Base-by-base conservation (phyloP, 2,329 filamentous ascomycete genomes). In the Colletotrichum filicis region DNA sequence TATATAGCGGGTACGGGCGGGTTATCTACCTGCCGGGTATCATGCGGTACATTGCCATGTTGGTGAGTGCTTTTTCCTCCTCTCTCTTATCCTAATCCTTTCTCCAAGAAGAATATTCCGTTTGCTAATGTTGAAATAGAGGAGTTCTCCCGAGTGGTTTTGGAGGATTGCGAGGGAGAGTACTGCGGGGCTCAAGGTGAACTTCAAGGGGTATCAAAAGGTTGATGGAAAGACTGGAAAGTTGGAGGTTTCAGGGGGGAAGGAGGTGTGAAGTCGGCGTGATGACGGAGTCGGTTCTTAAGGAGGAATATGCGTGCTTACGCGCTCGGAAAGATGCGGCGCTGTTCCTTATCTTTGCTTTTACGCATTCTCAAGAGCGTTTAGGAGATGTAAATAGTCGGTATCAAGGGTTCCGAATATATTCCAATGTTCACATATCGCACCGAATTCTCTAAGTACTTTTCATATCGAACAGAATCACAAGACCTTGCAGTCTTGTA, bases 21-120 rank as follows among this genome's bases (percentile, higher is more conserved):
- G 79, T 74, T 0, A 78, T 81, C 2, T 80, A 78, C 68, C 57
- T 80, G 65, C 80, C 80, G 0, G 78, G 79, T 1, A 67, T 79
- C 9, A 79, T 77, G 73, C 67, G 76, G n/a, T 78, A 77, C 32
- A 52, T 79, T 42, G 60, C 60, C 19, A 52, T 52, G 60, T 52
- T 62, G 42, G 60, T 62, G 24, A 52, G 57, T 35, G 22, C 11
- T 32, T 32, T 30, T 12, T 32, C 3, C 30, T 32, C 32, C 32
- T 26, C 26, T 42, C 37, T 42, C 22, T n/a, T 14, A 22, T 49
- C 5, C 8, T 12, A 24, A 11, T 11, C 8, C 7, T 4, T 19
- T 19, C 7, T 26, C 16, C n/a, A 37, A 12, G 26, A 28, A 52
- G 4, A 24, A 11, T 11, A 7, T 11, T 55, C 2, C 7, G 8